Percentiles rank a stretch among this genome's conserved stretches.
Conservation (phyloP, 768 basidiomycete species). For the Lepiota venenata region DNA sequence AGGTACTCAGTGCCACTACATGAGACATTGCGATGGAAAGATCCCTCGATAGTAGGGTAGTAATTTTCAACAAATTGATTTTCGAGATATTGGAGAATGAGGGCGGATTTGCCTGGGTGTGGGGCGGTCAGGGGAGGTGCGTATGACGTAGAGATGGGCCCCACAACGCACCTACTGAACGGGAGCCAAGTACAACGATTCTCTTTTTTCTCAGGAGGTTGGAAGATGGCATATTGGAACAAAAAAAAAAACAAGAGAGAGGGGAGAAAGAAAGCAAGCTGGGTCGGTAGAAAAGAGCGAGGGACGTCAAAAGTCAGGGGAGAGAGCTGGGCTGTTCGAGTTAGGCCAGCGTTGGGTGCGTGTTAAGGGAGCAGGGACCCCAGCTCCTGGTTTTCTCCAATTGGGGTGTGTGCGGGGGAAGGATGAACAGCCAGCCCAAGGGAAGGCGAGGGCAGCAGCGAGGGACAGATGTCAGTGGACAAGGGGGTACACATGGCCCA, state of each 20-base stretch:
- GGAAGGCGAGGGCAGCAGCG: not conserved
- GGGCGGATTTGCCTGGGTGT: conserved; percentile 82
- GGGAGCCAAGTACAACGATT: conserved; percentile 81
- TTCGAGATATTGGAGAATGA: conserved; percentile 85
- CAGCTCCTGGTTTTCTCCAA: not conserved
- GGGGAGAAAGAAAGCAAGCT: not conserved
- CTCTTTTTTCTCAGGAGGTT: conserved; percentile 62
- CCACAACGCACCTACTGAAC: conserved; percentile 69
- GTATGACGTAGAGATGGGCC: conserved; percentile 14
- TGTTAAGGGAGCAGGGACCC: not conserved
- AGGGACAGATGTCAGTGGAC: not conserved
- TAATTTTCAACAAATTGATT: conserved; percentile 84
- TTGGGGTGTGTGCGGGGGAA: not conserved
- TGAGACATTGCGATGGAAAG: conserved; percentile 69
- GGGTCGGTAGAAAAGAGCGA: conserved; percentile 15
- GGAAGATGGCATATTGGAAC: conserved; percentile 14
- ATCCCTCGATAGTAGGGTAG: conserved; percentile 89
- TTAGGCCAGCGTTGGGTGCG: not conserved
- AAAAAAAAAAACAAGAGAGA: conserved; percentile 24
- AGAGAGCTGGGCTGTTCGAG: not conserved
- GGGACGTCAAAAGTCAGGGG: not conserved
- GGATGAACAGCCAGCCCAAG: not conserved
- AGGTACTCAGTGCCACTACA: conserved; percentile 82
- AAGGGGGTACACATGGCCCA: not conserved
- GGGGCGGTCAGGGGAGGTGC: conserved; percentile 10